A percentile compares a stretch with the other conserved stretches of the same genome.
Evolutionary conservation across 2,329 filamentous ascomycete genomes (phyloP).

Genomic region (Aspergillus jensenii): DNA sequence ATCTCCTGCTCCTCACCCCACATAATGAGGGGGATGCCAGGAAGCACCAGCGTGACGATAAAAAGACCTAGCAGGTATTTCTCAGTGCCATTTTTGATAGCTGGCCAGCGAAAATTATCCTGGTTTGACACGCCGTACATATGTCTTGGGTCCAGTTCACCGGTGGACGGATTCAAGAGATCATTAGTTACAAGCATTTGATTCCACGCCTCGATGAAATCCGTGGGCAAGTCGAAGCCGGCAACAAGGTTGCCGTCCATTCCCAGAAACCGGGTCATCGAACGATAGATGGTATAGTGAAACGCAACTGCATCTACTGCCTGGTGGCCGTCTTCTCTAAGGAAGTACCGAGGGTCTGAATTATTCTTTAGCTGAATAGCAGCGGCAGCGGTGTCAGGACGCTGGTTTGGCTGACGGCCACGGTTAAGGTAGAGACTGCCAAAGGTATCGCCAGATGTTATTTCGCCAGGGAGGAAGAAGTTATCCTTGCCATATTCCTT

Average conservation of each 20-base stretch:
- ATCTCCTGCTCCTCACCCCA: constrained; percentile 68
- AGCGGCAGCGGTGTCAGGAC: constrained; percentile 46
- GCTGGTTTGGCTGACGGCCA: constrained; percentile 57
- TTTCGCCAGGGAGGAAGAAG: constrained; percentile 65
- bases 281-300: constrained; percentile 63
- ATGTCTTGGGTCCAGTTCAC: constrained; percentile 62
- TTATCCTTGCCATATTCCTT: constrained; percentile 57
- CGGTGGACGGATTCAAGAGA: constrained; percentile 60
- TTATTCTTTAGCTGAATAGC: constrained; percentile 51
- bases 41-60: constrained; percentile 59
- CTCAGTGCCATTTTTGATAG: constrained; percentile 57
- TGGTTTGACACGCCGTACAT: constrained; percentile 66
- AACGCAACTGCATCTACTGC: constrained; percentile 63
- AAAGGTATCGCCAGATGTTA: constrained; percentile 62
- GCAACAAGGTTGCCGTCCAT: constrained; percentile 58
- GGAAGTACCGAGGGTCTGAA: constrained; percentile 46
- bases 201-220: constrained; percentile 59
- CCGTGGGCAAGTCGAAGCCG: constrained; percentile 53
- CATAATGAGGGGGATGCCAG: constrained; percentile 59
- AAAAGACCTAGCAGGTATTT: constrained; percentile 59
- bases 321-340: constrained; percentile 53
- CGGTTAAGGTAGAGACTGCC: constrained; percentile 63
- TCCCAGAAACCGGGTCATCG: constrained; percentile 61
- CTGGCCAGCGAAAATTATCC: constrained; percentile 65
- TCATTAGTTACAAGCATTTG: constrained; percentile 60